Base-by-base conservation (phyloP, 2,329 filamentous ascomycete genomes). In the Exutisphaerella laricina region DNA sequence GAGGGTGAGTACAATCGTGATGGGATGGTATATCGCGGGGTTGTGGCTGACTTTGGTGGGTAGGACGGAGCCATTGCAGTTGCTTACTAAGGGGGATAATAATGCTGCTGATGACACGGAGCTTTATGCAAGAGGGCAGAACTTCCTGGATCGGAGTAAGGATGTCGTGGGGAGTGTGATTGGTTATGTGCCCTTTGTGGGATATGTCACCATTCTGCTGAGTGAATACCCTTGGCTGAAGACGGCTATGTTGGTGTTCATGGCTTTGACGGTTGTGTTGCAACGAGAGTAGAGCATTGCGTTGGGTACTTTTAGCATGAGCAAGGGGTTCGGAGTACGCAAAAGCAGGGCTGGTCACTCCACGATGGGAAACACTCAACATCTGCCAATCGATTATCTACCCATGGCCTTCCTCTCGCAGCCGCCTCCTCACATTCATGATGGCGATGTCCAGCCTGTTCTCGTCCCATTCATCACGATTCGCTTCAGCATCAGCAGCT, bases 21-120 rank as follows among this genome's bases (percentile, higher is more conserved):
- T 2, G 17, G 1, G 17, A 29, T 18, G 18, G 12, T 17, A 4
- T n/a, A n/a, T n/a, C n/a, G n/a, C n/a, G n/a, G n/a, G n/a, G n/a
- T n/a, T n/a, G n/a, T n/a, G n/a, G n/a, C n/a, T n/a, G n/a, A n/a
- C n/a, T n/a, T n/a, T 4, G 10, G 12, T 10, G 9, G 5, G 3
- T 13, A 75, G 71, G 43, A 58, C 62, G 53, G 66, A 67, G 31
- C 72, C 73, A 12, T 64, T 77, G 23, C 69, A 87, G 61, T 78
- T 98, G 14, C 78, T 98, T 43, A 98, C 92, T 23, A 98, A 98
- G 70, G 92, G 92, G 54, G 92, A 98, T 70, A 98, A 97, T 74
- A 98, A 98, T 64, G 68, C 80, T 5, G 85, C 87, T 30, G 90
- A 97, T 66, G 92, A 98, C 64, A 94, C 88, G 12, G 89, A 96